Percentiles rank a stretch among this genome's conserved stretches.
These are phyloP conservation scores for Tuctoria greenei DNA, from an alignment of 176 grass and related monocot species.

Conservation along the genomic window DNA sequence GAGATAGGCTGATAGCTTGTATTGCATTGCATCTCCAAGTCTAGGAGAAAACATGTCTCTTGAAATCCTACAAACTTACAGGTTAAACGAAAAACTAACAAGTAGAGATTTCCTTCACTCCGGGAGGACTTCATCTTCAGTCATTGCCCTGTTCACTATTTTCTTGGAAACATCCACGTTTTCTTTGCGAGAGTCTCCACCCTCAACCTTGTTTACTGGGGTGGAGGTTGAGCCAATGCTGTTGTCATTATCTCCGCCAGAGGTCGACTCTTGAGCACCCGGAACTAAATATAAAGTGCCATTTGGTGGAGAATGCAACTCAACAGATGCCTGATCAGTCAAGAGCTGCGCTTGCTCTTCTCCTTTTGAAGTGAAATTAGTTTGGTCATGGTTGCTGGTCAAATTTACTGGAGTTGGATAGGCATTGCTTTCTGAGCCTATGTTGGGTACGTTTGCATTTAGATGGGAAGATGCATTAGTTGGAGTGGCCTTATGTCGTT, in stretches of 20 bases:
- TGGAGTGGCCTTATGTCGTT: not conserved
- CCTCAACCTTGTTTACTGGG: not conserved
- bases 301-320: slow-evolving; percentile 50
- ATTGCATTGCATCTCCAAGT: slow-evolving; percentile 38
- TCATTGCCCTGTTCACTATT: slow-evolving; percentile 54
- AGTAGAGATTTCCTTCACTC: slow-evolving; percentile 43
- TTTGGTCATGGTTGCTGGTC: slow-evolving; percentile 16
- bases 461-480: slow-evolving; percentile 23
- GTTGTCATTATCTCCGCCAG: slow-evolving; percentile 7
- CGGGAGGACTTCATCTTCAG: slow-evolving; percentile 51
- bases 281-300: slow-evolving; percentile 26
- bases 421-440: slow-evolving; percentile 18
- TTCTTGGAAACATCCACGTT: slow-evolving; percentile 35
- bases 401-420: slow-evolving; percentile 24
- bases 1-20: slow-evolving; percentile 36
- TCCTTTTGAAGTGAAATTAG: slow-evolving; percentile 44
- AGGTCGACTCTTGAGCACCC: slow-evolving; percentile 18
- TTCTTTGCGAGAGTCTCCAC: not conserved
- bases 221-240: slow-evolving; percentile 6
- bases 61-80: slow-evolving; percentile 52
- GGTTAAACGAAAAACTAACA: slow-evolving; percentile 33
- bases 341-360: slow-evolving; percentile 34
- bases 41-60: slow-evolving; percentile 26
- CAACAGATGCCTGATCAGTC: slow-evolving; percentile 26
- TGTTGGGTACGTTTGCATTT: slow-evolving; percentile 5